phyloP scores from a whole-genome alignment of 257 asterid species.

The Galeopsis tetrahit region DNA sequence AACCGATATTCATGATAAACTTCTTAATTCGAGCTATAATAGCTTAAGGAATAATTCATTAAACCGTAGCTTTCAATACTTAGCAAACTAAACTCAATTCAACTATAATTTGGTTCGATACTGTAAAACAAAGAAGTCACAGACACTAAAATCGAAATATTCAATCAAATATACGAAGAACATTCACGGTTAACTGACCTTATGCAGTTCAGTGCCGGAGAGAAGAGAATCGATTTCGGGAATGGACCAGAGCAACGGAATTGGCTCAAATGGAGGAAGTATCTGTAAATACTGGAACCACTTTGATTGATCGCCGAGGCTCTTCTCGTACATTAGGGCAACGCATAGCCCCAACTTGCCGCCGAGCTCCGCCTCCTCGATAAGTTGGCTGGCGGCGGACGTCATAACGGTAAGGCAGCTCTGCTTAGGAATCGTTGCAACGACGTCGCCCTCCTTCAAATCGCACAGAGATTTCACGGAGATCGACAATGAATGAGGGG shows the following conservation, averaged over 20 bases:
- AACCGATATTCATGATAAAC: not conserved
- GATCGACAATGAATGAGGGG: constrained; percentile 39
- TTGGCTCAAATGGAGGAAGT: constrained; percentile 73
- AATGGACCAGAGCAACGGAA: constrained; percentile 81
- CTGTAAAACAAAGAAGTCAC: not conserved
- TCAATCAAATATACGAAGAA: not conserved
- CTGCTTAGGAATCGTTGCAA: constrained; percentile 81
- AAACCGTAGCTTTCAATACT: not conserved
- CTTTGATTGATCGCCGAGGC: constrained; percentile 70
- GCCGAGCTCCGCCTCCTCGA: constrained; percentile 77
- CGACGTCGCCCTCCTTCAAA: constrained; percentile 75
- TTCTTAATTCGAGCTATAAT: not conserved
- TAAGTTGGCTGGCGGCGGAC: constrained; percentile 62
- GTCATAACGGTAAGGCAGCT: constrained; percentile 82
- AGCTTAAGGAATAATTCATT: not conserved
- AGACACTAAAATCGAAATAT: not conserved
- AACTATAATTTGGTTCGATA: not conserved
- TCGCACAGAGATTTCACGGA: constrained; percentile 67
- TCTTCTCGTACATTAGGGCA: constrained; percentile 84
- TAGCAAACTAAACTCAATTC: constrained; percentile 12
- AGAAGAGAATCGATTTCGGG: constrained; percentile 74
- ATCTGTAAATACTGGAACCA: constrained; percentile 83
- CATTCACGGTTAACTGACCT: constrained; percentile 46
- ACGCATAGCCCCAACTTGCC: constrained; percentile 74
- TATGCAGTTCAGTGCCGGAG: constrained; percentile 80